Conservation (phyloP, 1,139 yeast species). For the Saccharomyces pastorianus region DNA sequence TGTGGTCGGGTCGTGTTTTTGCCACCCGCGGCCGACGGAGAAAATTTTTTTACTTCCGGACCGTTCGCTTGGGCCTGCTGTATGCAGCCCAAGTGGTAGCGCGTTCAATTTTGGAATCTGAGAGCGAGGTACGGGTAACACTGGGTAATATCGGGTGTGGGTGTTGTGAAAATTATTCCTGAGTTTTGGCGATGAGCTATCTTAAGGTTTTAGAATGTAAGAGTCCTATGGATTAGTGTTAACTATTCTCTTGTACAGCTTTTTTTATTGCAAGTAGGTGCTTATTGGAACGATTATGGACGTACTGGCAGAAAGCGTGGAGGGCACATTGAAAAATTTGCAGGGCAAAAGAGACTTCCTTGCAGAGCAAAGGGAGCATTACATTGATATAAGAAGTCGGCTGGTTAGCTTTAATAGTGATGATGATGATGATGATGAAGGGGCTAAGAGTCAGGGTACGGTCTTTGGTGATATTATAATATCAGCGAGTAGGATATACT, state of each 20-base stretch:
- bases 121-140: not conserved
- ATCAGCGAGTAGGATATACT: conserved; percentile 35
- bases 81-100: not conserved
- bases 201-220: not conserved
- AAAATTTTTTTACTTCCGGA: not conserved
- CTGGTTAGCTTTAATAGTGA: conserved; percentile 17
- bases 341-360: conserved; percentile 25
- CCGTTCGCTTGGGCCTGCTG: not conserved
- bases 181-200: not conserved
- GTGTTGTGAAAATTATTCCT: not conserved
- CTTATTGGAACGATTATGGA: conserved; percentile 15
- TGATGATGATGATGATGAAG: conserved; percentile 5
- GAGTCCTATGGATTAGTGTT: not conserved
- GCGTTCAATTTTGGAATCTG: not conserved
- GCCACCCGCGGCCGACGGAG: conserved; percentile 1
- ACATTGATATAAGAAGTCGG: conserved; percentile 26
- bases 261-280: not conserved
- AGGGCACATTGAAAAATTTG: conserved; percentile 25
- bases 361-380: conserved; percentile 28
- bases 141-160: not conserved
- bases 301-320: conserved; percentile 22
- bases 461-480: conserved; percentile 32
- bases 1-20: not conserved
- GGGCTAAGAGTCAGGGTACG: conserved; percentile 23
- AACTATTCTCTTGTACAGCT: not conserved